Evolutionary conservation across 176 grass and related monocot genomes (phyloP), one percentile per base, ranked within the genome.

Genomic region (Aegilops bicornis): DNA sequence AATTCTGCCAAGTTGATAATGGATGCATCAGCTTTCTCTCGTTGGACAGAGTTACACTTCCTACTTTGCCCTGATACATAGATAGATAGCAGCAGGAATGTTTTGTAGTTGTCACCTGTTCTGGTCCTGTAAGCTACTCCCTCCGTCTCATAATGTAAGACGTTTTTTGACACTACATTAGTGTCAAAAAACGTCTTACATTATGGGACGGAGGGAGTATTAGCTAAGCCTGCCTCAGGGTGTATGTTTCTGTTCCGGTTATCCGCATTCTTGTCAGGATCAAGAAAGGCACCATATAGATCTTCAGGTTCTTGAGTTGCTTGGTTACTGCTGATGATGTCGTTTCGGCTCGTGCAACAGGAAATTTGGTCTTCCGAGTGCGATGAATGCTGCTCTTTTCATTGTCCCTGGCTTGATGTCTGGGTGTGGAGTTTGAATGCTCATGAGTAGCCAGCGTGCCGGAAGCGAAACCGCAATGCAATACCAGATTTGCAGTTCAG

Each of bases 11-110:
- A 76, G 90, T 91, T 62, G 81, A 91, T 63, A 83, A 91, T 83
- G 88, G 86, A 43, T 72, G 90, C 0, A 77, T 89, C 72, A 95
- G 86, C 70, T 92, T 92, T 80, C 83, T 95, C 72, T 89, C 88
- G 22, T 92, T 92, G 23, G n/a, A 89, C 19, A 31, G 82, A 71
- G 80, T 79, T 32, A 33, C 30, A 16, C 83, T 95, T 30, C 88
- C 90, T 56, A 88, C 47, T 48, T 76, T 95, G 61, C 84, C 93
- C 23, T 92, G 90, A 95, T 85, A 60, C 20, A 37, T 36, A 40
- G 39, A 37, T 36, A 40, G 39, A 36, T 73, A 60, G 24, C 36
- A 76, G 43, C 12, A 74, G 43, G 61, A 70, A 73, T 6, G 25
- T 32, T 52, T 52, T 52, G 17, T 56, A 79, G 42, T 63, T 40